Percentiles rank a stretch among this genome's conserved stretches.
Conservation (phyloP, 176 grass and related monocot genomes). For the Bolboschoenus planiculmis region DNA sequence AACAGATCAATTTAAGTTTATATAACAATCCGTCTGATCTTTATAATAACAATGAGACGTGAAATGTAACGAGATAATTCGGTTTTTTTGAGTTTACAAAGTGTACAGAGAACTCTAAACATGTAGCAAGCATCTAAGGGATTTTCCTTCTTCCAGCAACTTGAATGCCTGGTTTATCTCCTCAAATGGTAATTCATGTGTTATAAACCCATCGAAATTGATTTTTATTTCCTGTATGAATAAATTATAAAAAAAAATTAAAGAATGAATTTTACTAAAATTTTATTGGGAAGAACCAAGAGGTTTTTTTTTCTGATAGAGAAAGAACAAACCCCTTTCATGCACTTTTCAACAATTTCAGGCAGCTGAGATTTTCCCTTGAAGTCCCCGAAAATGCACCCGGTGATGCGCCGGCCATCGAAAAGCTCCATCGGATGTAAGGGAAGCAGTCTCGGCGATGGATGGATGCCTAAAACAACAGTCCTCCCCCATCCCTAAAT, state of each 20-base stretch:
- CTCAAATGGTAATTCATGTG: conserved; percentile 73
- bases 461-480: conserved; percentile 67
- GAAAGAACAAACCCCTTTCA: conserved; percentile 41
- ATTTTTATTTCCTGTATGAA: conserved; percentile 49
- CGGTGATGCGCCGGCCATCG: conserved; percentile 53
- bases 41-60: neutral
- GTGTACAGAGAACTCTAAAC: conserved; percentile 10
- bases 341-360: conserved; percentile 49
- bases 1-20: conserved; percentile 1
- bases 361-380: conserved; percentile 85
- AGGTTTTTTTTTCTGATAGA: neutral
- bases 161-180: conserved; percentile 71
- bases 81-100: neutral
- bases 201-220: conserved; percentile 83
- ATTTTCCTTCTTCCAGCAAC: conserved; percentile 59
- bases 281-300: neutral
- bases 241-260: neutral
- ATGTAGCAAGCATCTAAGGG: conserved; percentile 66
- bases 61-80: neutral
- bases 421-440: conserved; percentile 94
- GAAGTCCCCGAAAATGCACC: conserved; percentile 60
- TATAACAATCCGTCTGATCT: neutral
- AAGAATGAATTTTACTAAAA: neutral
- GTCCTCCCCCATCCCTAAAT: conserved; percentile 79
- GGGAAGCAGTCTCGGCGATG: conserved; percentile 56